These are phyloP conservation scores for Entomortierella beljakovae DNA, from an alignment of 192 early-diverging fungal genomes.

Conservation along the genomic window DNA sequence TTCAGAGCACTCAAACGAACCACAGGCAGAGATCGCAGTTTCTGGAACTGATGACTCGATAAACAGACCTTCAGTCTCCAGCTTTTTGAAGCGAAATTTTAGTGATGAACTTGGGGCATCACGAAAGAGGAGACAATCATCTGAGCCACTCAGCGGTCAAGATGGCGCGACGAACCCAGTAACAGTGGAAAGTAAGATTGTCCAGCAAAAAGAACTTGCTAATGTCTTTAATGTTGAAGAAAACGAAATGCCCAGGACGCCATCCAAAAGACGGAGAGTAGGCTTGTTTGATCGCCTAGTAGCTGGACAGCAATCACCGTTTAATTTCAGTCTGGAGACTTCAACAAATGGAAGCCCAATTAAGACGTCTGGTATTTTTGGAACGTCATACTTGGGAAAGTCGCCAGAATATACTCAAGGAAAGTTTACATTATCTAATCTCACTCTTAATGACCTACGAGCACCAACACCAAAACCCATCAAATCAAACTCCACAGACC, in stretches of 20 bases:
- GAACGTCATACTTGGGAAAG: not conserved
- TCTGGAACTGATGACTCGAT: not conserved
- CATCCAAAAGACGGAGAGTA: slow-evolving; percentile 28
- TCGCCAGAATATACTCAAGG: not conserved
- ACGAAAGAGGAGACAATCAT: slow-evolving; percentile 39
- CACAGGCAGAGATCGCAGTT: not conserved
- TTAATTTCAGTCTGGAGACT: slow-evolving; percentile 6
- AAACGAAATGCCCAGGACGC: slow-evolving; percentile 17
- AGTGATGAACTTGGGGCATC: slow-evolving; percentile 20
- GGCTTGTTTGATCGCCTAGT: not conserved
- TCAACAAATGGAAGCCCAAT: not conserved
- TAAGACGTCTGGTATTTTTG: not conserved
- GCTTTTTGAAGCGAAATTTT: not conserved
- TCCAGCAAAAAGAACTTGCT: not conserved
- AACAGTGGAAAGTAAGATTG: not conserved
- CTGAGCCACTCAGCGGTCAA: slow-evolving; percentile 6
- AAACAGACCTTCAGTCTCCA: not conserved
- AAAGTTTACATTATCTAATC: slow-evolving; percentile 10
- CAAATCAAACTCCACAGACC: not conserved
- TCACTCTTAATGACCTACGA: slow-evolving; percentile 41
- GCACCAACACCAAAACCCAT: slow-evolving; percentile 42
- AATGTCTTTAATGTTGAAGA: slow-evolving; percentile 19
- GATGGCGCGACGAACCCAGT: not conserved
- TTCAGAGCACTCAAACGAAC: not conserved
- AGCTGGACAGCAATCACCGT: not conserved